Evolutionary conservation across 306 rosid species (phyloP).

Genomic region (Acacia crassicarpa): DNA sequence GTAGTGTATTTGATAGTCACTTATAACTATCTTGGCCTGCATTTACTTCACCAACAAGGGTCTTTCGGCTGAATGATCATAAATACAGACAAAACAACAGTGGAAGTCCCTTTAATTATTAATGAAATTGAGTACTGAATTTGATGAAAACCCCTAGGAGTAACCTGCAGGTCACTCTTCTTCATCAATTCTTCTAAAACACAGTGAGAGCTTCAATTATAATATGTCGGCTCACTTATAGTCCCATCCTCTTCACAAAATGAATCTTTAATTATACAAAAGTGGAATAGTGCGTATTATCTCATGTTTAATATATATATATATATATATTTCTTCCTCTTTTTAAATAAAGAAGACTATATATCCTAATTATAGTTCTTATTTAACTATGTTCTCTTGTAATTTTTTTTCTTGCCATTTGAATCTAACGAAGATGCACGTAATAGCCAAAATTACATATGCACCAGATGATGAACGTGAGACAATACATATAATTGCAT

Average conservation of each 20-base stretch:
- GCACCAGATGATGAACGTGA: neutral
- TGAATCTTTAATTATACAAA: too few species aligned
- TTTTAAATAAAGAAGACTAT: neutral
- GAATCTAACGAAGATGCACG: neutral
- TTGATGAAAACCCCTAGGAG: neutral
- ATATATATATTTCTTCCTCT: too few species aligned
- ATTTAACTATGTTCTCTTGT: neutral
- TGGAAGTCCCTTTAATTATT: slow-evolving; percentile 8
- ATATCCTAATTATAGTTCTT: neutral
- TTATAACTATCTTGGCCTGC: neutral
- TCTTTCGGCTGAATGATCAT: neutral
- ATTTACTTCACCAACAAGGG: neutral
- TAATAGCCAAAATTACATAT: neutral
- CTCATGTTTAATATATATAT: neutral
- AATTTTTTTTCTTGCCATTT: neutral
- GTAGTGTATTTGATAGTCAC: slow-evolving; percentile 1
- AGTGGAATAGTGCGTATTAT: neutral
- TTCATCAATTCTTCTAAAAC: neutral
- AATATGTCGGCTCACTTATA: neutral
- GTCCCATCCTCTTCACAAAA: neutral
- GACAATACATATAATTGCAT: neutral
- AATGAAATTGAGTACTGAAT: neutral
- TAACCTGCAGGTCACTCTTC: slow-evolving; percentile 5
- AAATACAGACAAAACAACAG: slow-evolving; percentile 18
- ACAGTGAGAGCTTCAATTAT: neutral